These are phyloP conservation scores for Monosporascus sp. DNA, from an alignment of 2,329 filamentous ascomycete genomes.

Conservation along the genomic window DNA sequence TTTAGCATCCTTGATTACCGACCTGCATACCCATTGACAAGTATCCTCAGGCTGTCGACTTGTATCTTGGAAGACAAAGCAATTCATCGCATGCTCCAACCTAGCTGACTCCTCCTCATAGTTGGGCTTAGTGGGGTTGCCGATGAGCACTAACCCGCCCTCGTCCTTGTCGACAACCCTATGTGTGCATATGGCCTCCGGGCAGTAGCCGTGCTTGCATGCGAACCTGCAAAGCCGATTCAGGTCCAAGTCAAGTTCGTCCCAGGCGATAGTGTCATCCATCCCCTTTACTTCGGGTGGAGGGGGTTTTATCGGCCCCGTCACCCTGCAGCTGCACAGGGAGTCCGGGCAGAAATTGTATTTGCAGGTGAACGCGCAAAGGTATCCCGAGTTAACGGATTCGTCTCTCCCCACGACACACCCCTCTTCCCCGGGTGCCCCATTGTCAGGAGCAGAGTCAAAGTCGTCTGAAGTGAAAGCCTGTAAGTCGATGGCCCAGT, in stretches of 20 bases:
- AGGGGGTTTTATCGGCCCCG: conserved; percentile 9
- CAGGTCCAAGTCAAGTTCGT: conserved; percentile 11
- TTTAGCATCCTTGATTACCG: conserved; percentile 1
- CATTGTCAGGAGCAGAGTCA: background rate
- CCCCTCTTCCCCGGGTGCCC: conserved; percentile 1
- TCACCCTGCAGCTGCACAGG: conserved; percentile 11
- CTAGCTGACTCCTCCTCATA: conserved; percentile 3
- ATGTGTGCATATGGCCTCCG: conserved; percentile 8
- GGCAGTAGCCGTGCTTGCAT: conserved; percentile 15
- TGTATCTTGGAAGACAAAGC: conserved; percentile 2
- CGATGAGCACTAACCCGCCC: too few relatives aligned
- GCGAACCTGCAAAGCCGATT: conserved; percentile 14
- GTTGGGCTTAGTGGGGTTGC: background rate
- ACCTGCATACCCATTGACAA: conserved; percentile 2
- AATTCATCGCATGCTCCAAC: background rate
- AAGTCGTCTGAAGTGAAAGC: conserved; percentile 4
- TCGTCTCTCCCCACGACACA: conserved; percentile 6
- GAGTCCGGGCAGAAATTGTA: conserved; percentile 10
- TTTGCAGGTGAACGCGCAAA: conserved; percentile 12
- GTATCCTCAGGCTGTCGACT: background rate
- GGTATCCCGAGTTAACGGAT: conserved; percentile 1
- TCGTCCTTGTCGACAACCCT: background rate
- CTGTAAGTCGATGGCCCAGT: conserved; percentile 30
- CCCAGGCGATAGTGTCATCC: conserved; percentile 6
- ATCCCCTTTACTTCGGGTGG: conserved; percentile 11